These are phyloP conservation scores for Capsicum baccatum DNA, from an alignment of 257 asterid species.

Conservation along the genomic window DNA sequence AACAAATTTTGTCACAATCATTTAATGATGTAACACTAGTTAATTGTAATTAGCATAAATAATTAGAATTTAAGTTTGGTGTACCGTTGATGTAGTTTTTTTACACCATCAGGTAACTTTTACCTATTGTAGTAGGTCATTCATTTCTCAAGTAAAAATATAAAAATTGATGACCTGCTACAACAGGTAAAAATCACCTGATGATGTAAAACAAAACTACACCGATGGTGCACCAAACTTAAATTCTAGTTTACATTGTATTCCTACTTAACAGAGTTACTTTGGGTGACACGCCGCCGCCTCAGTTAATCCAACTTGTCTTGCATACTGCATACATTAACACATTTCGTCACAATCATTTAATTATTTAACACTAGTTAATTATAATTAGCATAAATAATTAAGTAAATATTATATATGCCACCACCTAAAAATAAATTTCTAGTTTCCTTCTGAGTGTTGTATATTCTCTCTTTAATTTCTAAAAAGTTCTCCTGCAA, in stretches of 20 bases:
- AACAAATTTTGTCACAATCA: background rate
- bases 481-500: constrained; percentile 73
- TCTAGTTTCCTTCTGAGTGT: constrained; percentile 72
- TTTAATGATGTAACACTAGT: background rate
- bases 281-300: constrained; percentile 53
- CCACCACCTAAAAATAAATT: constrained; percentile 72
- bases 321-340: constrained; percentile 50
- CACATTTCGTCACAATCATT: background rate
- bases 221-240: no score
- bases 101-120: no score
- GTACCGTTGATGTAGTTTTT: no score
- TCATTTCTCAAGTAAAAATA: no score
- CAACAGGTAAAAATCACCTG: no score
- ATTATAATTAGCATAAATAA: background rate
- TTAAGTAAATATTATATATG: background rate
- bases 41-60: no score
- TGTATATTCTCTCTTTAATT: constrained; percentile 69
- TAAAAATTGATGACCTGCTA: no score
- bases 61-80: no score
- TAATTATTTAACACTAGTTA: background rate
- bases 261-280: background rate
- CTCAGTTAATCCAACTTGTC: constrained; percentile 67
- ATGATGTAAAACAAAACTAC: no score
- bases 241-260: background rate
- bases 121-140: no score